These are phyloP conservation scores for Hawksworthiomyces lignivorus DNA, from an alignment of 2,329 filamentous ascomycete species.

Conservation along the genomic window DNA sequence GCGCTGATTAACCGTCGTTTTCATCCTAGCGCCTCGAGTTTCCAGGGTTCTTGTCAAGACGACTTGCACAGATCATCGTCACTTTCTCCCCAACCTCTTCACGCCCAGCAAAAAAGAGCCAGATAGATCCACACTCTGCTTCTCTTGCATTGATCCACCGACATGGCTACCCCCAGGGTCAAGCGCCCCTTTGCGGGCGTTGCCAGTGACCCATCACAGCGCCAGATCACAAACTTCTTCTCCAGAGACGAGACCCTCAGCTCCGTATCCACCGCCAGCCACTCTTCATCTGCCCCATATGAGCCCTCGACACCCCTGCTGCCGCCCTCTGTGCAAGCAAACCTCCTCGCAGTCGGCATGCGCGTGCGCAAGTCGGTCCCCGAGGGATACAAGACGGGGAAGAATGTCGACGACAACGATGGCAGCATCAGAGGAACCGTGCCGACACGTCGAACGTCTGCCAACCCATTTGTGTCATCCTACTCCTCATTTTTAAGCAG, in stretches of 20 bases:
- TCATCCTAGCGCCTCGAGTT: too few species aligned
- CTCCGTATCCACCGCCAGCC: conserved; percentile 10
- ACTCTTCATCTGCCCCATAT: background rate
- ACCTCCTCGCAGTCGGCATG: conserved; percentile 89
- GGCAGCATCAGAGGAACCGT: too few species aligned
- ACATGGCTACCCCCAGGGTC: conserved; percentile 38
- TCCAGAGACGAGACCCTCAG: conserved; percentile 17
- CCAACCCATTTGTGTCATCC: background rate
- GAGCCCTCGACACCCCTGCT: conserved; percentile 39
- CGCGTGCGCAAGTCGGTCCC: conserved; percentile 86
- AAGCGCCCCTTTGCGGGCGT: conserved; percentile 57
- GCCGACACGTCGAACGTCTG: background rate
- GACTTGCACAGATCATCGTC: too few species aligned
- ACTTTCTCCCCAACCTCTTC: too few species aligned
- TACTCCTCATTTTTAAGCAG: background rate
- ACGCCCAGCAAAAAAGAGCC: too few species aligned
- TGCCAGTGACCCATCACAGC: conserved; percentile 49
- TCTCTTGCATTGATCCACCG: too few species aligned
- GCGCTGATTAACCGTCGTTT: too few species aligned
- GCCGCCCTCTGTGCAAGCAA: conserved; percentile 63
- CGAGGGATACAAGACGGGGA: conserved; percentile 85
- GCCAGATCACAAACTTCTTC: conserved; percentile 60
- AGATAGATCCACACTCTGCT: too few species aligned
- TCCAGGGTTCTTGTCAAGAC: too few species aligned
- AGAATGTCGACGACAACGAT: conserved; percentile 29